Evolutionary conservation across 129 eudicot species (phyloP), one percentile per base, ranked within the genome.

Genomic region (Escallonia rubra): DNA sequence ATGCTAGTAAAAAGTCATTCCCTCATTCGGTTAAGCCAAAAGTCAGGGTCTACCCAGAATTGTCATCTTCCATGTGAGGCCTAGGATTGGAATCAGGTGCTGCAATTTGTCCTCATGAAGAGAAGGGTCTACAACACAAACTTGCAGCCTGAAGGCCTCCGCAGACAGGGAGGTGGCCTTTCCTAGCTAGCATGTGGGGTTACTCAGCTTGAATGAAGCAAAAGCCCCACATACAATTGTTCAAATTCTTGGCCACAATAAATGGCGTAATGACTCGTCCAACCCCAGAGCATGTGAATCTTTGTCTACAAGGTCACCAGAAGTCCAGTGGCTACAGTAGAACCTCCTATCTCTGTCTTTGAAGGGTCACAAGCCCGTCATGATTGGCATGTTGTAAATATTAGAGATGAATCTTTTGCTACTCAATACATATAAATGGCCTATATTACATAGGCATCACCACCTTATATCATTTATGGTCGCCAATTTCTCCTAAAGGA

Each of bases 201-300:
- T 76, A 4, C 58, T 66, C 43, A 62, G n/a, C 68, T 62, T 42
- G 48, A 67, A 55, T 9, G 40, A n/a, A 41, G 47, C 64, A 9
- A n/a, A 4, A 47, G 13, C 60, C 44, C 75, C 58, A 71, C 55
- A 61, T 43, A 43, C 61, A 47, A 71, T n/a, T 61, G 75, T 61
- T 55, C 68, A 62, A 54, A 40, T 71, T 56, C 56, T 51, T 67
- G 70, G 65, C 66, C 71, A 63, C 68, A 58, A 76, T 8, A 48
- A 39, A 54, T 11, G 9, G 14, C 57, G 58, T 38, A 50, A 45
- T 70, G 63, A 51, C 58, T 59, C 63, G 49, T 65, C 61, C 14
- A 50, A 55, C 68, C 65, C 63, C 54, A 53, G 59, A 8, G 71
- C 81, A 71, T 70, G 81, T 71, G 81, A 77, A 44, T 70, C 43